Evolutionary conservation across 2,329 filamentous ascomycete species (phyloP), one percentile per base, ranked within the genome.

Genomic region (Colletotrichum nymphaeae): DNA sequence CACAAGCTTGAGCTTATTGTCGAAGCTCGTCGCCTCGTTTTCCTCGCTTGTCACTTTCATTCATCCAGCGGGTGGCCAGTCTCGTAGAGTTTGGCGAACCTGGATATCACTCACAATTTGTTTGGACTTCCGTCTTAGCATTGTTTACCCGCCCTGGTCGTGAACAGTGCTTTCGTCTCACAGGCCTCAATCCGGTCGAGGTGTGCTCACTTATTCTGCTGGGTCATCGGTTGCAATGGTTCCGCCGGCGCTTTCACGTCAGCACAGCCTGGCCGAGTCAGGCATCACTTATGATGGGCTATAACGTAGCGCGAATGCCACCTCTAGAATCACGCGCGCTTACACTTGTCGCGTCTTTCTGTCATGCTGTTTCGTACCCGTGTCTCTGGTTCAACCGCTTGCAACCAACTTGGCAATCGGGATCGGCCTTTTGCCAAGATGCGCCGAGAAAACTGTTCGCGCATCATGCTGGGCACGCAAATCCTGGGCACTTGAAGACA

Each of bases 1-100:
- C 58, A 59, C 24, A 42, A 63, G 65, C 58, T 72, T 58, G 69
- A 69, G 65, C 12, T 63, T 68, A 57, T 49, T 22, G 64, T 37
- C 28, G 56, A 35, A 19, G 46, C 63, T 7, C 22, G 24, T 19
- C 8, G n/a, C 19, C 7, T 30, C 19, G 2, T 8, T 46, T 46
- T 24, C 26, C n/a, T 35, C 30, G 19, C n/a, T 28, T 67, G 35
- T 37, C 30, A 6, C 16, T 22, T 24, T 49, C 52, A 35, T 22
- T 7, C 63, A 5, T n/a, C 22, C 53, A n/a, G 19, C 42, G 42
- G n/a, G 19, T 22, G 19, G 16, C 19, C n/a, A 32, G 24, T n/a
- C 5, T 63, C 16, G 59, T 11, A 14, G 8, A 19, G 7, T 46
- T 62, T 11, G 19, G 12, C 14, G 12, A 11, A 28, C 19, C 35